These are phyloP conservation scores for Maudiozyma pseudohumilis DNA, from an alignment of 805 yeast genomes.

Conservation along the genomic window DNA sequence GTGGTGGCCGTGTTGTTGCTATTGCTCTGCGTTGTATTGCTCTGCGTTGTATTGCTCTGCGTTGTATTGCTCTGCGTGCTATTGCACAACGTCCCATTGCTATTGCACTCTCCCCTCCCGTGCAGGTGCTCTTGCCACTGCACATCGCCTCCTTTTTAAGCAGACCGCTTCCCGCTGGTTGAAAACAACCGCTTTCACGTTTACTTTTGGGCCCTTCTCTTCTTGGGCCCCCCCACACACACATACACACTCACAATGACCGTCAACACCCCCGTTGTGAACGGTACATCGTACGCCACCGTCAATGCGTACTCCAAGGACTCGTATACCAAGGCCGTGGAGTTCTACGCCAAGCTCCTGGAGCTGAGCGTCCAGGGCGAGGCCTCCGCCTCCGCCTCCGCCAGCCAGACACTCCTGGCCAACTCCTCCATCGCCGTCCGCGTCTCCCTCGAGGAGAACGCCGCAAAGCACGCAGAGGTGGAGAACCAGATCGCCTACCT, in stretches of 20 bases:
- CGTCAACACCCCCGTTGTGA: slow-evolving; percentile 30
- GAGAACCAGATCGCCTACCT: slow-evolving; percentile 14
- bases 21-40: too few relatives aligned
- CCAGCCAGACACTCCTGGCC: slow-evolving; percentile 5
- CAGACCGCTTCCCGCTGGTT: too few relatives aligned
- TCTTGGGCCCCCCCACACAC: too few relatives aligned
- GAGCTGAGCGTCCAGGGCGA: slow-evolving; percentile 9
- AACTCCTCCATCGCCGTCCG: slow-evolving; percentile 22
- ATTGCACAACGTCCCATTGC: too few relatives aligned
- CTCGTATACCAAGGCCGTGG: slow-evolving; percentile 37
- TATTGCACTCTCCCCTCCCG: too few relatives aligned
- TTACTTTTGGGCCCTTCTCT: too few relatives aligned
- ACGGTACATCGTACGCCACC: slow-evolving; percentile 45
- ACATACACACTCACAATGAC: slow-evolving; percentile 13
- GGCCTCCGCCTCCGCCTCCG: slow-evolving; percentile 1
- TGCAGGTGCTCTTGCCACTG: too few relatives aligned
- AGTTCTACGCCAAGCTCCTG: slow-evolving; percentile 38
- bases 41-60: too few relatives aligned
- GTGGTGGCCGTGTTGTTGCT: too few relatives aligned
- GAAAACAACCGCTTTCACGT: too few relatives aligned
- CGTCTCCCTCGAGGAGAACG: slow-evolving; percentile 17
- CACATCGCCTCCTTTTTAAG: too few relatives aligned
- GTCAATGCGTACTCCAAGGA: slow-evolving; percentile 42
- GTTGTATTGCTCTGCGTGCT: too few relatives aligned
- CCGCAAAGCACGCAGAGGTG: slow-evolving; percentile 17